phyloP scores from a whole-genome alignment of 441 rosid species.

The Populus hybrid region DNA sequence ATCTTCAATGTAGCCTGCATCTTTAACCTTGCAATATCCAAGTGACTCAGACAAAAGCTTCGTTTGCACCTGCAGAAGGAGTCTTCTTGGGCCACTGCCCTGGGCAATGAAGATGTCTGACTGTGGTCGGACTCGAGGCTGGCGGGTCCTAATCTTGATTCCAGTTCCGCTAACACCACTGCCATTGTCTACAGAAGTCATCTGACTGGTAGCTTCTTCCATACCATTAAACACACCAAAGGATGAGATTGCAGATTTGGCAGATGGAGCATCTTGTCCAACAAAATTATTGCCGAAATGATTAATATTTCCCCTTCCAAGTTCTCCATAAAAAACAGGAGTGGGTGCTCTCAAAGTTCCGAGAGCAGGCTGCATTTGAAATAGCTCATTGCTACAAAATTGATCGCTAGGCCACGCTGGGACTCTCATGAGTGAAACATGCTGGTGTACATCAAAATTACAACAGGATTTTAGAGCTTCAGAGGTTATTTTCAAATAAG shows the following conservation, averaged over 20 bases:
- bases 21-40: conserved; percentile 15
- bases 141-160: conserved; percentile 52
- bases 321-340: conserved; percentile 22
- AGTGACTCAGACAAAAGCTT: conserved; percentile 5
- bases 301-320: conserved; percentile 23
- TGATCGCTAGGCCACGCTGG: conserved; percentile 25
- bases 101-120: conserved; percentile 34
- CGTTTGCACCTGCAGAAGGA: conserved; percentile 34
- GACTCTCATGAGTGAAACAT: conserved; percentile 27
- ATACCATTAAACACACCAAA: conserved; percentile 25
- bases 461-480: conserved; percentile 3
- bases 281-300: conserved; percentile 18
- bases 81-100: conserved; percentile 80
- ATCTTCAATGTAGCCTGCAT: conserved; percentile 18
- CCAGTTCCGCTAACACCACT: conserved; percentile 34
- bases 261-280: conserved; percentile 36
- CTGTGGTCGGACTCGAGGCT: conserved; percentile 30
- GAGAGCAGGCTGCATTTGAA: conserved; percentile 34
- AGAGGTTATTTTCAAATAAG: background rate
- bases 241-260: conserved; percentile 36
- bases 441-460: conserved; percentile 23
- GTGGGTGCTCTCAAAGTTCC: conserved; percentile 28
- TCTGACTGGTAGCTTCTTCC: conserved; percentile 31
- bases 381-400: conserved; percentile 26
- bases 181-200: conserved; percentile 25